A percentile compares a stretch with the other conserved stretches of the same genome.
Evolutionary conservation across 73 alveolate species (phyloP).

Genomic region (Paramecium primaurelia): DNA sequence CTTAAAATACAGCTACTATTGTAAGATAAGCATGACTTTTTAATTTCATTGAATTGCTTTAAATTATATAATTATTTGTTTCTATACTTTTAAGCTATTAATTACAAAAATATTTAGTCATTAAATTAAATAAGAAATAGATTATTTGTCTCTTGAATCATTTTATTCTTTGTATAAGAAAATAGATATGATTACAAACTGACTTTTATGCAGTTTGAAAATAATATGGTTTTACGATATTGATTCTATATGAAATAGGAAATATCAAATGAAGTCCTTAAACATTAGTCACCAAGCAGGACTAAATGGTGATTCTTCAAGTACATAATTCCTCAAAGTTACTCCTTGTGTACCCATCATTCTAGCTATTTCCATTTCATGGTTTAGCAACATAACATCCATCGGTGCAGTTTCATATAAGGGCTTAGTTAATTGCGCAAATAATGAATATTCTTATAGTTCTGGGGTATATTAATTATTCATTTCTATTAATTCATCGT

Average conservation of each 20-base stretch:
- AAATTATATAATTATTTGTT: too few relatives aligned
- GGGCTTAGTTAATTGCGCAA: background rate
- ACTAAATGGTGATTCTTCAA: background rate
- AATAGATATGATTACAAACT: background rate
- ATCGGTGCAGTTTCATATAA: background rate
- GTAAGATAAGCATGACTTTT: background rate
- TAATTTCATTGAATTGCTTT: background rate
- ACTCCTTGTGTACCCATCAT: background rate
- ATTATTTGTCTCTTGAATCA: background rate
- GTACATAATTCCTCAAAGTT: background rate
- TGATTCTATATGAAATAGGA: background rate
- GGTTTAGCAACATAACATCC: background rate
- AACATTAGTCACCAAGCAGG: background rate
- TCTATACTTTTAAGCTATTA: too few relatives aligned
- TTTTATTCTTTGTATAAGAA: background rate
- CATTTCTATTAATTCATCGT: background rate
- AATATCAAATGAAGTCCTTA: background rate
- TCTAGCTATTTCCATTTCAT: constrained; percentile 22
- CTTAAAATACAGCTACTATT: background rate
- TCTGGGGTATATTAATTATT: background rate
- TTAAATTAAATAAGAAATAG: too few relatives aligned
- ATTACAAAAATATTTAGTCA: background rate
- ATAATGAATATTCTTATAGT: background rate
- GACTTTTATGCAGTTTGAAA: background rate
- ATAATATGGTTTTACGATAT: background rate